Percentiles rank a stretch among this genome's conserved stretches.
Evolutionary conservation across 2,329 filamentous ascomycete species (phyloP).

Genomic region (Epichloe elymi): DNA sequence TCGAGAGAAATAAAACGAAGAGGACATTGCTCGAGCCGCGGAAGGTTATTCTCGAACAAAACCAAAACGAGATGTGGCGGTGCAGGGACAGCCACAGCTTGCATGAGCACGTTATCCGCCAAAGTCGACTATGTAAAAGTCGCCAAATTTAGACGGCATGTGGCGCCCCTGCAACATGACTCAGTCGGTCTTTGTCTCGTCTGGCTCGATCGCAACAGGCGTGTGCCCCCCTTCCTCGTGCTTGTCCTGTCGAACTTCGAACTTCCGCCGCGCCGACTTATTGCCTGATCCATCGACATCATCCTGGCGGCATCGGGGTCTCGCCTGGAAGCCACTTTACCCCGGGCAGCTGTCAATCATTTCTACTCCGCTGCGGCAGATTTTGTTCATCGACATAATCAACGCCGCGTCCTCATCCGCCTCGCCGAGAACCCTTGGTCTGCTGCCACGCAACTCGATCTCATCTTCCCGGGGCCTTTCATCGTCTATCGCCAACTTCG

Average conservation of each 20-base stretch:
- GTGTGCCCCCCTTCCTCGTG: background rate
- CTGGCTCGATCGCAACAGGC: too few species aligned
- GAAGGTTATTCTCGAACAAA: too few species aligned
- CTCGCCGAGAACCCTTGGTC: background rate
- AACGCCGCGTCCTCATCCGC: background rate
- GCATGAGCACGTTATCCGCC: too few species aligned
- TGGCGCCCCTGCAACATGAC: too few species aligned
- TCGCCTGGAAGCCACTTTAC: constrained; percentile 3
- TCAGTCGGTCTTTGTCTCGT: too few species aligned
- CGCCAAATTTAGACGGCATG: too few species aligned
- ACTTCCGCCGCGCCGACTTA: background rate
- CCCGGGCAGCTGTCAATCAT: constrained; percentile 1
- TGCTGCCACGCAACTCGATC: background rate
- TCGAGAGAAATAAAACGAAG: too few species aligned
- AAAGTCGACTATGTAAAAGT: too few species aligned
- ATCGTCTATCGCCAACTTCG: background rate
- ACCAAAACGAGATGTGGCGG: too few species aligned
- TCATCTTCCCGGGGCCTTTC: background rate
- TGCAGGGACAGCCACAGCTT: too few species aligned
- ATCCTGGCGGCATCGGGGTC: constrained; percentile 2
- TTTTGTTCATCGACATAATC: background rate
- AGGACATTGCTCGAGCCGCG: too few species aligned
- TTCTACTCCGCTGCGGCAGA: constrained; percentile 1
- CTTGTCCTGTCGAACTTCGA: background rate
- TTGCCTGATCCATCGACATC: background rate